Base-by-base conservation (phyloP, 108 stramenopile genomes). In the Poteriospumella lacustris region DNA sequence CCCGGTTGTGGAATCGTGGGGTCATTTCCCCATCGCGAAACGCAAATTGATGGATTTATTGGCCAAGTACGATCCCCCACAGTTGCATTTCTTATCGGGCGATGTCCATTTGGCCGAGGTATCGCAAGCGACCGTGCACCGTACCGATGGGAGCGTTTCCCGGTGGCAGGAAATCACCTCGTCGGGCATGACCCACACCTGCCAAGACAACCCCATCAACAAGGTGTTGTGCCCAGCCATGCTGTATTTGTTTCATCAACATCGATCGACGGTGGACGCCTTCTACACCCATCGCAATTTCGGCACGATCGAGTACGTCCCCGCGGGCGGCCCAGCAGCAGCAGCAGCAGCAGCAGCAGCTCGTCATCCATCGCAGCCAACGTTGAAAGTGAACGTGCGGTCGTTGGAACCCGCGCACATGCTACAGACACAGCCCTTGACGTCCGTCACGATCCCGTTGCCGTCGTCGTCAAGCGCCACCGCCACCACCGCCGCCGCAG, bases 31-130 rank as follows among this genome's bases (percentile, higher is more conserved):
- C 29, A 56, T 9, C 31, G 77, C 76, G 29, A 52, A 76, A 58
- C 31, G 29, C 1, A 78, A 81, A 31, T 41, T 85, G 24, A 60
- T 85, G 1, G 73, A 83, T 0, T 75, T 85, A 0, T 77, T 85
- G 39, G 42, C 42, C 15, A 59, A 79, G 24, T 76, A 76, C 12
- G 33, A 79, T 36, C 81, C 84, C 19, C 5, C 38, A 0, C 77
- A 79, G 12, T 62, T 81, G 76, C 29, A 34, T 19, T 12, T 77
- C 29, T 29, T 76, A 0, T 76, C 75, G 1, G 84, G 84, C 26
- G 84, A 85, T 79, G 84, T 85, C 12, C 84, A 85, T 34, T 78
- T 83, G 34, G 82, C 82, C 1, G 84, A 85, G 47, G 36, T 83
- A 15, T 56, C 3, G 69, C 24, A 0, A 26, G 78, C 70, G 3